Evolutionary conservation across 164 flowering plant species (phyloP), one percentile per base, ranked within the genome.

Genomic region (Pachysandra terminalis): DNA sequence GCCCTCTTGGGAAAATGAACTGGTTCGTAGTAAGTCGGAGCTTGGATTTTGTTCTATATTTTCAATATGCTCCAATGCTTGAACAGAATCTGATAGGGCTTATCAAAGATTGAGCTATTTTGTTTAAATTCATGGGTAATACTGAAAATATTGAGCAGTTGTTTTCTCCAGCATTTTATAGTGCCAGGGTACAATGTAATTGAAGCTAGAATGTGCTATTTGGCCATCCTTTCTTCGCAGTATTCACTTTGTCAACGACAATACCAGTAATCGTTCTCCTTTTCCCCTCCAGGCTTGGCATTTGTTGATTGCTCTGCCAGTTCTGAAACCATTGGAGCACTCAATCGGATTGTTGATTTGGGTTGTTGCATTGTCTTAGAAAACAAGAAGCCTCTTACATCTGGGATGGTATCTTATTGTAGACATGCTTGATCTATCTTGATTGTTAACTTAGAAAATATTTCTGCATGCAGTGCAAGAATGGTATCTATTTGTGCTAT

Each of bases 271-370:
- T 22, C 28, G 14, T 5, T 28, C 21, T 32, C 66, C 27, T 26
- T 27, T 61, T 53, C 37, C 23, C 56, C 0, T 40, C 55, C 81
- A 92, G 97, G 97, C 62, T 82, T 93, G 78, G 86, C 68, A 40
- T 48, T 88, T 61, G 85, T 90, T 55, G 97, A 94, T 84, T 94
- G 97, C 81, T 85, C 98, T 71, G 98, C 98, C 40, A 94, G 93
- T 84, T 81, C 89, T 22, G 89, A 86, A 64, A 90, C 97, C 28
- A 68, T 82, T 75, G 74, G 56, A 26, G 32, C 84, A 37, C 78
- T 93, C 56, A 84, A 58, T 9, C 77, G 53, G 64, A 87, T 58
- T 63, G 81, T 82, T 67, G 90, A 82, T 62, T 67, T 86, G 65
- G 96, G 89, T 37, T 85, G 98, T 62, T 88, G 91, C 61, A 61